Evolutionary conservation across 495 filamentous ascomycete genomes (phyloP).

Genomic region (Daldinia bambusicola): DNA sequence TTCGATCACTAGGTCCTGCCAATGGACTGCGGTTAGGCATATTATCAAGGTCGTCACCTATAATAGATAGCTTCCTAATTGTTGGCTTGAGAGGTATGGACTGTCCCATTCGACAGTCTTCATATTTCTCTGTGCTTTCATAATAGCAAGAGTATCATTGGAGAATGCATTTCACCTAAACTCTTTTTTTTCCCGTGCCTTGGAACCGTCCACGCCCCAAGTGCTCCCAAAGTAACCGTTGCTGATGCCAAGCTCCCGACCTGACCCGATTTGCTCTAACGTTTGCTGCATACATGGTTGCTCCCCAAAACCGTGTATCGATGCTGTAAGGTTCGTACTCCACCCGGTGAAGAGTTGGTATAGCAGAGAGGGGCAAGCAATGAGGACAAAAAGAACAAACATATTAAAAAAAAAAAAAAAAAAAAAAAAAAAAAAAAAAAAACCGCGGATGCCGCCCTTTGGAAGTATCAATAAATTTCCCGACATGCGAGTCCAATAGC

Average conservation of each 20-base stretch:
- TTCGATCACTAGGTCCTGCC: background rate
- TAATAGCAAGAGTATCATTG: slow-evolving; percentile 18
- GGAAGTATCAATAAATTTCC: slow-evolving; percentile 26
- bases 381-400: background rate
- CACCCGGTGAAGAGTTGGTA: slow-evolving; percentile 20
- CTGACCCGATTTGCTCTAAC: slow-evolving; percentile 32
- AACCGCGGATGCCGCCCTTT: slow-evolving; percentile 21
- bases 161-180: slow-evolving; percentile 35
- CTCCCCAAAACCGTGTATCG: slow-evolving; percentile 20
- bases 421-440: slow-evolving; percentile 26
- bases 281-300: slow-evolving; percentile 28
- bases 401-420: slow-evolving; percentile 24
- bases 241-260: slow-evolving; percentile 41
- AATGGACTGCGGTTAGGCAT: background rate
- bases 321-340: slow-evolving; percentile 22
- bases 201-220: slow-evolving; percentile 24
- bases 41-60: background rate
- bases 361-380: background rate
- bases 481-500: slow-evolving; percentile 4
- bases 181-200: slow-evolving; percentile 20
- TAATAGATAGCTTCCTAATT: background rate
- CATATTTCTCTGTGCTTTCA: slow-evolving; percentile 7
- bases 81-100: background rate
- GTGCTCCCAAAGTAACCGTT: slow-evolving; percentile 35
- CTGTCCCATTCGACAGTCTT: slow-evolving; percentile 9